A percentile compares a stretch with the other conserved stretches of the same genome.
Evolutionary conservation across 805 yeast genomes (phyloP).

Genomic region (Candida morakotiae): DNA sequence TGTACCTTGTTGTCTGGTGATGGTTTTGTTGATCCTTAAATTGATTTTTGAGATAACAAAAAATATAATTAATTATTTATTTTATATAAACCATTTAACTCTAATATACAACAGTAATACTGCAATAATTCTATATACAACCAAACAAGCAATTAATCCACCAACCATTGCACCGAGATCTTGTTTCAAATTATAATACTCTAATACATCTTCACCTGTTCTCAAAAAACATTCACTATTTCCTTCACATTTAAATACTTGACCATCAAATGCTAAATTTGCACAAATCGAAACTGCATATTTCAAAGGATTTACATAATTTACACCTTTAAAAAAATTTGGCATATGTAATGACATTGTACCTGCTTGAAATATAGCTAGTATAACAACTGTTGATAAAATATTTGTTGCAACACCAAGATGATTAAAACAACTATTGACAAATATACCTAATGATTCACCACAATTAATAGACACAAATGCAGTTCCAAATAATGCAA

Average conservation of each 20-base stretch:
- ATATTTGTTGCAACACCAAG: constrained; percentile 79
- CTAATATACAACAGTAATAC: constrained; percentile 19
- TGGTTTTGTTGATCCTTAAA: not conserved
- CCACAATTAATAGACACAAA: constrained; percentile 66
- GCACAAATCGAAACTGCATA: constrained; percentile 61
- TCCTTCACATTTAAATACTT: constrained; percentile 45
- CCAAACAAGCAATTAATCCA: constrained; percentile 32
- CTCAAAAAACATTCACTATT: constrained; percentile 18
- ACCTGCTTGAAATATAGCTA: constrained; percentile 84
- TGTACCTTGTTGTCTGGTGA: not conserved
- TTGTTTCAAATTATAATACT: constrained; percentile 24
- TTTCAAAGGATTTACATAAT: constrained; percentile 74
- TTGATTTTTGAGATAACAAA: not conserved
- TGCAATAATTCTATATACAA: constrained; percentile 31
- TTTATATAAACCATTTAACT: constrained; percentile 15
- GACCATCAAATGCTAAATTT: constrained; percentile 53
- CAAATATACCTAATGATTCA: constrained; percentile 78
- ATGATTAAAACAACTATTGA: constrained; percentile 68
- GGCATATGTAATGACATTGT: constrained; percentile 77
- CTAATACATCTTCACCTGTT: constrained; percentile 30
- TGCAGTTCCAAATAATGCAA: constrained; percentile 54
- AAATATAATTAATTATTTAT: not conserved
- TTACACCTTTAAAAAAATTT: constrained; percentile 60
- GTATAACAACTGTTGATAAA: constrained; percentile 59
- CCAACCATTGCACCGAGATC: constrained; percentile 27